phyloP scores from a whole-genome alignment of 345 rosid species.

The Melaleuca alternifolia region DNA sequence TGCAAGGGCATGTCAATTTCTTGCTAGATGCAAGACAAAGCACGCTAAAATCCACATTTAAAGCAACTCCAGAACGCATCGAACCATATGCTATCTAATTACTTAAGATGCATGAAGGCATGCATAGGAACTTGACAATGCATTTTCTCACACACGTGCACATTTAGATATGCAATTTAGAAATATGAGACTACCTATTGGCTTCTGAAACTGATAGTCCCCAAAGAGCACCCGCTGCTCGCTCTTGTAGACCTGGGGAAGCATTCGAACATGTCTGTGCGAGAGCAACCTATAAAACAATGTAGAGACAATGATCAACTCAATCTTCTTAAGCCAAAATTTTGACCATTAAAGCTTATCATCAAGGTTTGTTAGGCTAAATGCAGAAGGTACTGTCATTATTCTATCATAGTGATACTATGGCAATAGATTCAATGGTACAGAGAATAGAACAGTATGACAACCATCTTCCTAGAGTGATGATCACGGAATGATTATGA shows the following conservation, averaged over 20 bases:
- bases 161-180: background rate
- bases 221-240: conserved; percentile 99
- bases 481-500: background rate
- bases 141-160: background rate
- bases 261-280: conserved; percentile 83
- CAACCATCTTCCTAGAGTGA: background rate
- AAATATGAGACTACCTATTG: conserved; percentile 44
- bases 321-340: background rate
- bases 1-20: background rate
- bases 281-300: conserved; percentile 47
- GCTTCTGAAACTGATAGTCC: conserved; percentile 93
- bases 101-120: background rate
- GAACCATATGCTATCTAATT: background rate
- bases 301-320: background rate
- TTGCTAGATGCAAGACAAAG: background rate
- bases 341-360: background rate
- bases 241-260: conserved; percentile 91
- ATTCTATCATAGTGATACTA: background rate
- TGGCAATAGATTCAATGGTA: background rate
- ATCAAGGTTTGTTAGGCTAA: background rate
- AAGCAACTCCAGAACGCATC: background rate
- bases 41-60: background rate
- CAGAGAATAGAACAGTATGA: background rate
- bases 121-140: background rate
- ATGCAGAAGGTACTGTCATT: background rate